These are phyloP conservation scores for Aspergillus sergii DNA, from an alignment of 2,329 filamentous ascomycete species.

Conservation along the genomic window DNA sequence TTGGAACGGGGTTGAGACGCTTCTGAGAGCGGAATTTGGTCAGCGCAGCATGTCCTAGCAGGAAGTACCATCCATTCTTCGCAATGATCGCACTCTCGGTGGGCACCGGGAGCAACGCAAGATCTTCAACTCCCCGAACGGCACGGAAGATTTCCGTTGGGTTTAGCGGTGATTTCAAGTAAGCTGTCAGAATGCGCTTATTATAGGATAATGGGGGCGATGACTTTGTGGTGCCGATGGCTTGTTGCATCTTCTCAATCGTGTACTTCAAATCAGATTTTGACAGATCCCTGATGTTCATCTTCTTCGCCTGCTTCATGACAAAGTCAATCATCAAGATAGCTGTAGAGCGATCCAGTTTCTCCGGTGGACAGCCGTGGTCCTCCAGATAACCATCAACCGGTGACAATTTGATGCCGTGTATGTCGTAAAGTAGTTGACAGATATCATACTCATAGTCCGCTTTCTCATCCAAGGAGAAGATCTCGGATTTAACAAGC, in stretches of 20 bases:
- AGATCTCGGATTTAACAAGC: slow-evolving; percentile 82
- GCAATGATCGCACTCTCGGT: slow-evolving; percentile 71
- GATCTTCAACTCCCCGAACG: slow-evolving; percentile 74
- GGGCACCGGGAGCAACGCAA: slow-evolving; percentile 71
- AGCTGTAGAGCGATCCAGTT: slow-evolving; percentile 77
- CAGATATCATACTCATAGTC: slow-evolving; percentile 85
- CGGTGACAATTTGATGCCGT: slow-evolving; percentile 75
- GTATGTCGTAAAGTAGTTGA: slow-evolving; percentile 80
- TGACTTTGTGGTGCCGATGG: slow-evolving; percentile 75
- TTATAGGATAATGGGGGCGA: slow-evolving; percentile 85
- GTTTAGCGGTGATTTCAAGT: slow-evolving; percentile 80
- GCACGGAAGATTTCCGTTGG: slow-evolving; percentile 78
- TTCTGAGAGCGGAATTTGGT: slow-evolving; percentile 83
- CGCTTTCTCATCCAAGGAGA: slow-evolving; percentile 73
- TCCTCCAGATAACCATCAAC: slow-evolving; percentile 69
- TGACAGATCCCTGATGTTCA: slow-evolving; percentile 86
- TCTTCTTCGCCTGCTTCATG: slow-evolving; percentile 75
- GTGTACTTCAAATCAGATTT: slow-evolving; percentile 89
- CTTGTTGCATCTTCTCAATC: slow-evolving; percentile 90
- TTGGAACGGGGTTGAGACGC: slow-evolving; percentile 74
- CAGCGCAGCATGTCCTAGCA: slow-evolving; percentile 84
- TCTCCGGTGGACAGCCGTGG: slow-evolving; percentile 76
- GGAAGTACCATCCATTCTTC: slow-evolving; percentile 85
- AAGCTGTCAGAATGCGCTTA: slow-evolving; percentile 76
- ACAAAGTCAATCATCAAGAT: slow-evolving; percentile 82